Base-by-base conservation (phyloP, 2,329 filamentous ascomycete genomes). In the Aspergillus sp. region DNA sequence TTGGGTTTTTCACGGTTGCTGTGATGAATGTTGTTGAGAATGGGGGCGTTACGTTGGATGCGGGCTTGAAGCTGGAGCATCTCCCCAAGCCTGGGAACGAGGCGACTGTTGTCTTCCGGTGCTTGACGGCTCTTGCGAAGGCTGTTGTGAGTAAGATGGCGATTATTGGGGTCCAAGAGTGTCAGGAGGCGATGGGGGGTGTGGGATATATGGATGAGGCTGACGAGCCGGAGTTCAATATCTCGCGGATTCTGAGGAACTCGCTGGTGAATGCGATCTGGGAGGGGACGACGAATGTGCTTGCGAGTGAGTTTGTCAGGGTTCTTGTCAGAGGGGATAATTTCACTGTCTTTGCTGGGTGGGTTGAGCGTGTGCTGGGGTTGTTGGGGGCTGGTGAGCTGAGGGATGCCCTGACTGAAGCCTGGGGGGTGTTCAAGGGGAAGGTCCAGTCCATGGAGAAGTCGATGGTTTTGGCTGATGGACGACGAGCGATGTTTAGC, bases 281-380 rank as follows among this genome's bases (percentile, higher is more conserved):
- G 86, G 87, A 89, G 70, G 87, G 88, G 1, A 91, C 89, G 0
- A 89, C 87, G 0, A 87, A 90, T 65, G 86, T 91, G 5, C 77
- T 91, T 55, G 84, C 84, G 37, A 57, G 56, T 30, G 56, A 57
- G 44, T 50, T 52, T 42, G 56, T 57, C 37, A 24, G 56, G 19
- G 45, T 53, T 13, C 39, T 57, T 7, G 17, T 55, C 1, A 42
- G 19, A 12, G 50, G 42, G 13, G 5, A 45, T 15, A 53, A 49
- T 40, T 15, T 57, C 13, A 27, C 3, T 6, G 56, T 57, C 2
- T 54, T 57, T 46, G 19, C 12, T 2, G 44, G 37, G 9, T 54
- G 56, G 56, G 39, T 57, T 22, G 56, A 57, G 30, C 20, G 56
- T n/a, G 50, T 54, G 5, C 11, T 50, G 20, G 24, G 42, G 13